Evolutionary conservation across 2,329 filamentous ascomycete genomes (phyloP).

Genomic region (Elsinoe necatrix): DNA sequence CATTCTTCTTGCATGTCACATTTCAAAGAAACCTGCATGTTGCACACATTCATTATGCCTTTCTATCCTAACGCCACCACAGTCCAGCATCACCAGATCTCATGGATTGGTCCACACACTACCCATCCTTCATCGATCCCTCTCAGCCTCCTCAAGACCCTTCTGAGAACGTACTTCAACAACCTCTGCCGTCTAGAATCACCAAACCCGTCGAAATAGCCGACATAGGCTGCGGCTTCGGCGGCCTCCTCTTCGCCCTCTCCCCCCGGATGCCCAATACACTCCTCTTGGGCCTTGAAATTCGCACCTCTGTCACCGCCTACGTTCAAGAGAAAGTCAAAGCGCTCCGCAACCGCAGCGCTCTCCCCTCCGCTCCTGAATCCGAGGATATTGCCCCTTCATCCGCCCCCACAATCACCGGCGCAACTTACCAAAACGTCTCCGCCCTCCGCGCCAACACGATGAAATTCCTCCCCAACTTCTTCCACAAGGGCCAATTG

Average conservation of each 20-base stretch:
- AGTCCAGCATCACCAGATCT: slow-evolving; percentile 69
- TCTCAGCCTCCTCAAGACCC: not conserved
- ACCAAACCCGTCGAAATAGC: slow-evolving; percentile 76
- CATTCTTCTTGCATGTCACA: not conserved
- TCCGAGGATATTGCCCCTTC: not conserved
- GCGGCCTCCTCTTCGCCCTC: slow-evolving; percentile 78
- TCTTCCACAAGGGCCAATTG: slow-evolving; percentile 75
- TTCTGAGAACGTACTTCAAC: slow-evolving; percentile 3
- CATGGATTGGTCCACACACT: slow-evolving; percentile 89
- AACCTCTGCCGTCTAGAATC: slow-evolving; percentile 28
- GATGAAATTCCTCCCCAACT: slow-evolving; percentile 99
- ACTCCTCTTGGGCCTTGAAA: slow-evolving; percentile 86
- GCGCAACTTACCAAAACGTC: slow-evolving; percentile 65
- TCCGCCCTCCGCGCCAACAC: slow-evolving; percentile 85
- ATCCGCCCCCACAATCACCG: slow-evolving; percentile 18
- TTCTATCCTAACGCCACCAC: slow-evolving; percentile 19
- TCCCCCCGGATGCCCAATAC: slow-evolving; percentile 72
- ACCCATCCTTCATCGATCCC: slow-evolving; percentile 58
- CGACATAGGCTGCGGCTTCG: slow-evolving; percentile 96
- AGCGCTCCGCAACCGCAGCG: slow-evolving; percentile 52
- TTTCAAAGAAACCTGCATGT: slow-evolving; percentile 16
- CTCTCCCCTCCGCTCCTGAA: slow-evolving; percentile 6
- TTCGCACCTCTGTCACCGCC: slow-evolving; percentile 79
- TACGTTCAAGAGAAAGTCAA: slow-evolving; percentile 83
- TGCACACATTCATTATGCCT: not conserved